Percentiles rank a stretch among this genome's conserved stretches.
These are phyloP conservation scores for Diaporthe citrichinensis DNA, from an alignment of 2,329 filamentous ascomycete genomes.

Conservation along the genomic window DNA sequence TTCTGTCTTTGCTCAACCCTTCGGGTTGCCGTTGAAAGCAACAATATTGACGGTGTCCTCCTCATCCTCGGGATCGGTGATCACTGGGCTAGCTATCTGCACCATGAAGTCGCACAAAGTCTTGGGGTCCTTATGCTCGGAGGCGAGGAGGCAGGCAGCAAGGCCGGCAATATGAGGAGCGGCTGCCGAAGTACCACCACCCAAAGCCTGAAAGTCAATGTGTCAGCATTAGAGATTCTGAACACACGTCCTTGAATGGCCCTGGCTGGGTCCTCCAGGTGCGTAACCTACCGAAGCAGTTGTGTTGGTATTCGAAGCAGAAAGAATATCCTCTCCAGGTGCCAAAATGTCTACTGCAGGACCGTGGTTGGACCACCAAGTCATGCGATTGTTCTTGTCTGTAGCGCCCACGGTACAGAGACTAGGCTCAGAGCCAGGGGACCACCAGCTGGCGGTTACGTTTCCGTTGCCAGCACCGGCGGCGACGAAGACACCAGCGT, in stretches of 20 bases:
- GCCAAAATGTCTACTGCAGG: neutral
- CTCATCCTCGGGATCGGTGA: too few relatives aligned
- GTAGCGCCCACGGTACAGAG: neutral
- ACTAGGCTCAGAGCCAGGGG: neutral
- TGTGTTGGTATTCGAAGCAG: neutral
- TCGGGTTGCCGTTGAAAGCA: neutral
- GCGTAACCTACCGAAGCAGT: neutral
- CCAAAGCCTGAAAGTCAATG: neutral
- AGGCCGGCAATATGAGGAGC: neutral
- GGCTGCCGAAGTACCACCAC: neutral
- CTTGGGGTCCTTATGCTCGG: neutral
- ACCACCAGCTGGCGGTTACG: fast-evolving
- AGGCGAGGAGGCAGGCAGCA: neutral
- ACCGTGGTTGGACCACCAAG: neutral
- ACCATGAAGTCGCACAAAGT: neutral
- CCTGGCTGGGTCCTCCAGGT: neutral
- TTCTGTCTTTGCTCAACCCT: neutral
- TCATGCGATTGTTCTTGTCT: neutral
- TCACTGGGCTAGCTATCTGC: neutral
- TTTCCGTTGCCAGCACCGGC: neutral
- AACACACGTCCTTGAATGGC: too few relatives aligned
- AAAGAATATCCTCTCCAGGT: neutral
- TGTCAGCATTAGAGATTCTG: neutral
- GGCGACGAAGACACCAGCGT: neutral
- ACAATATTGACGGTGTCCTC: neutral